phyloP scores from a whole-genome alignment of 495 filamentous ascomycete species.

The Podospora sp. region DNA sequence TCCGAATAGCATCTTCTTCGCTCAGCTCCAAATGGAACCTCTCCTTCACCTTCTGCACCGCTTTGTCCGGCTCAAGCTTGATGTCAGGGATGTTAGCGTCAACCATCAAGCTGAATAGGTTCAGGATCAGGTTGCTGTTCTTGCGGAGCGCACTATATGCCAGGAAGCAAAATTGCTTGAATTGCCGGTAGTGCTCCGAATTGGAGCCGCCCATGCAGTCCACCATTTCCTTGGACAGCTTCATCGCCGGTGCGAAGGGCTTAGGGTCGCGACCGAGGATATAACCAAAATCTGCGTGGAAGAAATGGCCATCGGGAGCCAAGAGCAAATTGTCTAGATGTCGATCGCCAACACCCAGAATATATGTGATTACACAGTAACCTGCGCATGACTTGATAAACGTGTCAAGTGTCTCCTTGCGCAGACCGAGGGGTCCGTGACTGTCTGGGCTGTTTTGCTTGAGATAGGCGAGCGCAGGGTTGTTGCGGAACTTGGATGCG shows the following conservation, averaged over 20 bases:
- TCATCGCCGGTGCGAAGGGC: conserved; percentile 95
- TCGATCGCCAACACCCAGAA: conserved; percentile 95
- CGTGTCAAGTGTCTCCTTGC: conserved; percentile 90
- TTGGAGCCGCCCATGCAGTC: conserved; percentile 92
- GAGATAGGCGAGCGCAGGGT: conserved; percentile 76
- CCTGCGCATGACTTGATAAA: conserved; percentile 96
- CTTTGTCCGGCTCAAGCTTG: conserved; percentile 86
- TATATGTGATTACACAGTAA: conserved; percentile 98
- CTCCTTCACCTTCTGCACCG: conserved; percentile 91
- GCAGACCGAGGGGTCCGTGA: conserved; percentile 77
- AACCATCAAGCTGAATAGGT: conserved; percentile 94
- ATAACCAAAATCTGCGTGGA: conserved; percentile 97
- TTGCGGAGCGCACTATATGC: conserved; percentile 92
- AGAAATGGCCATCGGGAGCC: conserved; percentile 89
- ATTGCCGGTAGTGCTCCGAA: conserved; percentile 78
- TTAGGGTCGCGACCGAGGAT: conserved; percentile 98
- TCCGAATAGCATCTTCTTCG: conserved; percentile 89
- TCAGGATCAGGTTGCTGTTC: conserved; percentile 87
- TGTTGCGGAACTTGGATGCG: conserved; percentile 75
- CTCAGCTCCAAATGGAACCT: conserved; percentile 88
- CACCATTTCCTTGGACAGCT: conserved; percentile 96
- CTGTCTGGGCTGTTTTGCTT: conserved; percentile 89
- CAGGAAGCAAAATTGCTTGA: conserved; percentile 94
- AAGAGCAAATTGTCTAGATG: conserved; percentile 96
- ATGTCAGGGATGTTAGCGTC: conserved; percentile 97